Conservation (phyloP, 2,329 filamentous ascomycete species). For the Helicocarpus griseus region DNA sequence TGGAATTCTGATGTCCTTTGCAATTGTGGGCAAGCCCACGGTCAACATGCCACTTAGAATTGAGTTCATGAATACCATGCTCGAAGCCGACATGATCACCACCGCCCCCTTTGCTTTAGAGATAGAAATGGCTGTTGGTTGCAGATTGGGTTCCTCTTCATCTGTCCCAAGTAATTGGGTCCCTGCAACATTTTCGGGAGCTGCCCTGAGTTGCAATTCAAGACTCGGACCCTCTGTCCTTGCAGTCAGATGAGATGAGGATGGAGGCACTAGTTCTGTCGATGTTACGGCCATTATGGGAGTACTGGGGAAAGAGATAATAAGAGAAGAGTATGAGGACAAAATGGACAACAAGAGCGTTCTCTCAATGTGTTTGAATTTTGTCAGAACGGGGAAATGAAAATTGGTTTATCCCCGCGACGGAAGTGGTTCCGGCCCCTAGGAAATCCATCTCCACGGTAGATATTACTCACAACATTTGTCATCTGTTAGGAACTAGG, state of each 20-base stretch:
- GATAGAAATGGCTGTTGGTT: not conserved
- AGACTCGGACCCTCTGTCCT: not conserved
- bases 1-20: conserved; percentile 14
- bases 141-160: not conserved
- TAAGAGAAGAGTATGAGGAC: too few species aligned
- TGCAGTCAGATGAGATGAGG: not conserved
- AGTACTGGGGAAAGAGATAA: not conserved
- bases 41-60: conserved; percentile 17
- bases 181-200: not conserved
- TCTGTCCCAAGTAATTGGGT: too few species aligned
- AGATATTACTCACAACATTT: too few species aligned
- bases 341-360: too few species aligned
- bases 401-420: too few species aligned
- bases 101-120: conserved; percentile 7
- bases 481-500: too few species aligned
- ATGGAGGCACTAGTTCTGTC: not conserved
- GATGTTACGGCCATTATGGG: conserved; percentile 5
- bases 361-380: too few species aligned
- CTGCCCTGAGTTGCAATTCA: not conserved
- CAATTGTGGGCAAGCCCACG: conserved; percentile 16
- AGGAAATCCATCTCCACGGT: too few species aligned
- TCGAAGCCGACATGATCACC: conserved; percentile 12
- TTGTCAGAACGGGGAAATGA: too few species aligned
- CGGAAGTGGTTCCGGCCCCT: too few species aligned
- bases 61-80: conserved; percentile 13